Percentiles rank a stretch among this genome's conserved stretches.
Conservation (phyloP, 495 filamentous ascomycete genomes). For the Wilcoxina mikolae region DNA sequence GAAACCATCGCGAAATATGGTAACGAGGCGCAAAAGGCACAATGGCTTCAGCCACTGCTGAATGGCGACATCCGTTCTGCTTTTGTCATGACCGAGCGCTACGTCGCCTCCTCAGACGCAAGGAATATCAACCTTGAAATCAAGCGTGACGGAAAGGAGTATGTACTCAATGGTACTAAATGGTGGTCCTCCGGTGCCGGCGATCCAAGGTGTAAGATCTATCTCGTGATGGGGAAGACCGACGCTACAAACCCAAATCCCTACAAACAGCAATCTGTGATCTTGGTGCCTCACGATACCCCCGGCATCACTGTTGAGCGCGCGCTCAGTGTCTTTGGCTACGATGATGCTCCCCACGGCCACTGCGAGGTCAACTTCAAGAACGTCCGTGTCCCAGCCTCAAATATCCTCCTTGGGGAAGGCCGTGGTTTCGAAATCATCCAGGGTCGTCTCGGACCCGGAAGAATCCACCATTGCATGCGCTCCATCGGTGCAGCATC, state of each 20-base stretch:
- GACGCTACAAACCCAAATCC: constrained; percentile 54
- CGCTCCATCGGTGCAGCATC: constrained; percentile 77
- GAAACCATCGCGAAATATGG: constrained; percentile 90
- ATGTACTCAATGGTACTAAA: constrained; percentile 80
- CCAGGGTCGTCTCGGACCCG: constrained; percentile 79
- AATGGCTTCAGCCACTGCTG: constrained; percentile 73
- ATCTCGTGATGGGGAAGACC: constrained; percentile 84
- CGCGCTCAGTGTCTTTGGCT: constrained; percentile 80
- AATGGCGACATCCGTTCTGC: constrained; percentile 76
- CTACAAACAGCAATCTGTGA: constrained; percentile 79
- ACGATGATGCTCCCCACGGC: constrained; percentile 86
- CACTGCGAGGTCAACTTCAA: constrained; percentile 80
- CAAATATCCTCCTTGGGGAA: constrained; percentile 72
- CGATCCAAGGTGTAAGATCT: constrained; percentile 76
- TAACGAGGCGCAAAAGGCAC: constrained; percentile 70
- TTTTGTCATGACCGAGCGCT: constrained; percentile 88
- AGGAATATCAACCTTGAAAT: constrained; percentile 78
- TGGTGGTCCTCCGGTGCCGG: constrained; percentile 93
- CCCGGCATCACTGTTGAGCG: constrained; percentile 70
- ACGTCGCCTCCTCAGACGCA: constrained; percentile 72
- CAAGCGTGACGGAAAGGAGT: constrained; percentile 62
- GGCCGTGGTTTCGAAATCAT: constrained; percentile 95
- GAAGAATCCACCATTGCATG: constrained; percentile 91
- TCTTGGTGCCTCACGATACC: constrained; percentile 61
- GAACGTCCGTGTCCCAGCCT: constrained; percentile 63